Base-by-base conservation (phyloP, 2,329 filamentous ascomycete species). In the Diaporthe capsici region DNA sequence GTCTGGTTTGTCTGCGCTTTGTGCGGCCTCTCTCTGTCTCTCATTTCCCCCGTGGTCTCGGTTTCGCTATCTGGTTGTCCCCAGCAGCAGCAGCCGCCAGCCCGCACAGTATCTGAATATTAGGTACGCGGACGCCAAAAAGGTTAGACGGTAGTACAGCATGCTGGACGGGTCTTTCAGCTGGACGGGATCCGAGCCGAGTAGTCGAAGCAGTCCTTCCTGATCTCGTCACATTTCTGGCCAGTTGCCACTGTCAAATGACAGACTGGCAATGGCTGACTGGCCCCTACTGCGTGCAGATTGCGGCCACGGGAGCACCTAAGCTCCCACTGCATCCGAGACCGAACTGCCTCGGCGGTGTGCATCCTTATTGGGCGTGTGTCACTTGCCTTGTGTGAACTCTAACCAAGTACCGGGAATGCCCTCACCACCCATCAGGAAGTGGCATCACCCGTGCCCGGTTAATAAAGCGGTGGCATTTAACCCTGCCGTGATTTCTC, bases 311-410 rank as follows among this genome's bases (percentile, higher is more conserved):
- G 44, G 28, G 6, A 12, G 31, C 63, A 51, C 31, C 49, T 31
- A 70, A 70, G 65, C 65, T 70, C 49, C 65, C 65, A 68, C 47
- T 25, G 8, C 65, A 53, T 68, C 65, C 65, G 47, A 20, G 65
- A 37, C 39, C 47, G 34, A 10, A 55, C 34, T 37, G 31, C 47
- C 47, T 31, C 44, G 47, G n/a, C 47, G 31, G 31, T 25, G 47
- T 68, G 47, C 7, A 0, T 22, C 47, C n/a, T 17, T 4, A 53
- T 53, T 53, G 65, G 65, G 47, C 47, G 6, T 39, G 4, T 3
- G 22, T 25, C 65, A 12, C 4, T 10, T 53, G 31, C 47, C 31
- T 28, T n/a, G 22, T 17, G 31, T 42, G 65, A 68, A 68, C 65
- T 68, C 65, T 68, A 68, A 53, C 28, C 65, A 68, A 39, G 22